Percentiles rank a stretch among this genome's conserved stretches.
phyloP scores from a whole-genome alignment of 2,329 filamentous ascomycete genomes.

The Podosphaera fusca region DNA sequence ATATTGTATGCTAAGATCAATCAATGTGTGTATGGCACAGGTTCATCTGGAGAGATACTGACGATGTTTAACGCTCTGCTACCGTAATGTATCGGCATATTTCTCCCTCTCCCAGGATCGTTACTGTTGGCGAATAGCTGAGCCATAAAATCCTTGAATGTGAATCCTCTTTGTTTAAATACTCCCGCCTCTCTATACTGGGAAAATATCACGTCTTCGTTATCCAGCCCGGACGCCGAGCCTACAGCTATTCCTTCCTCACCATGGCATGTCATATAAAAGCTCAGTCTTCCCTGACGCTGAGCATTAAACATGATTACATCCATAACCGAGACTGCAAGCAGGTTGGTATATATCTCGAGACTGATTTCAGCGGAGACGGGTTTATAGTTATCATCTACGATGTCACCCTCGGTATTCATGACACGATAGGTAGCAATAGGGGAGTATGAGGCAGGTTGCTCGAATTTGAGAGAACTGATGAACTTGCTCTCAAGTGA shows the following conservation, averaged over 20 bases:
- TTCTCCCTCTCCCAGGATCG: conserved; percentile 61
- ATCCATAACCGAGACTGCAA: conserved; percentile 66
- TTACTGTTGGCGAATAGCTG: conserved; percentile 76
- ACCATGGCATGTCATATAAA: conserved; percentile 58
- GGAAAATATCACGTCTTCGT: conserved; percentile 74
- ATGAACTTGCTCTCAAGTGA: conserved; percentile 89
- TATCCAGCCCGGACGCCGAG: conserved; percentile 59
- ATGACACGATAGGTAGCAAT: conserved; percentile 84
- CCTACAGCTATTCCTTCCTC: conserved; percentile 75
- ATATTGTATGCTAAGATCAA: conserved; percentile 47
- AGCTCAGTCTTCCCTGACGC: conserved; percentile 38
- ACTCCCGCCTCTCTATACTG: conserved; percentile 91
- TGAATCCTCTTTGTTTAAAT: conserved; percentile 73
- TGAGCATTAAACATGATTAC: conserved; percentile 96
- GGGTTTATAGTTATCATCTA: conserved; percentile 44
- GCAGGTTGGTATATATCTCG: conserved; percentile 31
- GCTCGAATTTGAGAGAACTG: conserved; percentile 51
- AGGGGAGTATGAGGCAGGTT: conserved; percentile 45
- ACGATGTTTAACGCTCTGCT: conserved; percentile 66
- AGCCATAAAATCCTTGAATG: conserved; percentile 74
- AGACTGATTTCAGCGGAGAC: conserved; percentile 16
- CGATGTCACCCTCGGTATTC: conserved; percentile 64
- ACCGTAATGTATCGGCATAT: conserved; percentile 96
- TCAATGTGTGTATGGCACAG: background rate
- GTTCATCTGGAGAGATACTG: conserved; percentile 14